These are phyloP conservation scores for Epichloe baconii DNA, from an alignment of 2,329 filamentous ascomycete genomes.

Conservation along the genomic window DNA sequence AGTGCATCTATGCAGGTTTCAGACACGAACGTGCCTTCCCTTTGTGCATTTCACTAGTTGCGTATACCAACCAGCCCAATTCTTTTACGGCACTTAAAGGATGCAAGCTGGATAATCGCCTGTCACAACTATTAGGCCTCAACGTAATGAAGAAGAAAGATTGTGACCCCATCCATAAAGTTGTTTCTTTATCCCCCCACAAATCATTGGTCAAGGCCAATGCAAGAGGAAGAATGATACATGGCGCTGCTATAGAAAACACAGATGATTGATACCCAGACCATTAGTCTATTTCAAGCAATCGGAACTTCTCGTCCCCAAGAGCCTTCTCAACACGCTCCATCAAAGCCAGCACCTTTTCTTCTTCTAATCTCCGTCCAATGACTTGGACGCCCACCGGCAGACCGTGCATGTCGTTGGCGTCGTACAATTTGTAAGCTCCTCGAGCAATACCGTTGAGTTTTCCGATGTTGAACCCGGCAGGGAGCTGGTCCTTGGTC, in stretches of 20 bases:
- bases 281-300: conserved; percentile 33
- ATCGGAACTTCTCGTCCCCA: conserved; percentile 39
- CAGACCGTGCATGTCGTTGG: conserved; percentile 69
- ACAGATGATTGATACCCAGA: neutral
- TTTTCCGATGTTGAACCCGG: conserved; percentile 43
- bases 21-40: too few relatives aligned
- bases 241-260: neutral
- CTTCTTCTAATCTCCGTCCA: conserved; percentile 67
- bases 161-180: too few relatives aligned
- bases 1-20: too few relatives aligned
- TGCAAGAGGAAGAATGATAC: conserved; percentile 51
- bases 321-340: conserved; percentile 63
- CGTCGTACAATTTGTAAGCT: conserved; percentile 78
- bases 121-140: too few relatives aligned
- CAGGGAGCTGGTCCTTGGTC: conserved; percentile 50
- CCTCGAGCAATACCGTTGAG: conserved; percentile 71
- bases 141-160: too few relatives aligned
- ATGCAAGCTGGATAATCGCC: too few relatives aligned
- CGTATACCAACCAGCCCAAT: too few relatives aligned
- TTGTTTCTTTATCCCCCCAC: too few relatives aligned
- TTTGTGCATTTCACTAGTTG: too few relatives aligned
- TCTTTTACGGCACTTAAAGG: too few relatives aligned
- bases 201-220: conserved; percentile 25
- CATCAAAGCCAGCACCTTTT: conserved; percentile 78
- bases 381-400: conserved; percentile 80